phyloP scores from a whole-genome alignment of 331 rosid genomes.

The Quercus lobata region DNA sequence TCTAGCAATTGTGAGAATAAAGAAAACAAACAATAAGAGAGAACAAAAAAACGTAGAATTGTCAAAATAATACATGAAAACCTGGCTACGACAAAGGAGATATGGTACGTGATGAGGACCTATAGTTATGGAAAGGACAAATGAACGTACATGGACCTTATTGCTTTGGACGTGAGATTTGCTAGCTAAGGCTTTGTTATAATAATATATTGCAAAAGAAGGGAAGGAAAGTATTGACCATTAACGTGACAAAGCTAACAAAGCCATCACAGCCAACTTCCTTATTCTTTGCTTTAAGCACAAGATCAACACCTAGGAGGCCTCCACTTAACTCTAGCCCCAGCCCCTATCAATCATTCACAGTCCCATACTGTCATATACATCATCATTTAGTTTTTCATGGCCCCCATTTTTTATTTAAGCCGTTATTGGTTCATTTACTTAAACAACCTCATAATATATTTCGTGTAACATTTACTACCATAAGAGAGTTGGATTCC shows the following conservation, averaged over 20 bases:
- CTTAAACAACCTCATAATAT: neutral
- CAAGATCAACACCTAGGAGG: neutral
- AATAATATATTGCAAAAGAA: neutral
- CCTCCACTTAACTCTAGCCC: neutral
- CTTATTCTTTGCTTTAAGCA: neutral
- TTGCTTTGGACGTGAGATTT: neutral
- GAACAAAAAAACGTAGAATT: neutral
- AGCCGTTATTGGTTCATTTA: neutral
- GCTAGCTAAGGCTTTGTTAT: neutral
- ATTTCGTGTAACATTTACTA: neutral
- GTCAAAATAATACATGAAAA: neutral
- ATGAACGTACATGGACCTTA: neutral
- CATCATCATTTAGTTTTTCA: neutral
- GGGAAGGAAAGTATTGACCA: neutral
- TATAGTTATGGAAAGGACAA: neutral
- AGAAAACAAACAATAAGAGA: neutral
- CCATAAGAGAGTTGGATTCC: neutral
- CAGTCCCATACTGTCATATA: neutral
- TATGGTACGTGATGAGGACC: neutral
- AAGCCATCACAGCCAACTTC: neutral
- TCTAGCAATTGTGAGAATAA: too few species aligned
- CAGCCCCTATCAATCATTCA: neutral
- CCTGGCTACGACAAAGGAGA: neutral
- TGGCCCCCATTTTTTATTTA: neutral
- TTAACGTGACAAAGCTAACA: neutral